Evolutionary conservation across 805 yeast genomes (phyloP), one percentile per base, ranked within the genome.

Genomic region (Saturnispora dispora): DNA sequence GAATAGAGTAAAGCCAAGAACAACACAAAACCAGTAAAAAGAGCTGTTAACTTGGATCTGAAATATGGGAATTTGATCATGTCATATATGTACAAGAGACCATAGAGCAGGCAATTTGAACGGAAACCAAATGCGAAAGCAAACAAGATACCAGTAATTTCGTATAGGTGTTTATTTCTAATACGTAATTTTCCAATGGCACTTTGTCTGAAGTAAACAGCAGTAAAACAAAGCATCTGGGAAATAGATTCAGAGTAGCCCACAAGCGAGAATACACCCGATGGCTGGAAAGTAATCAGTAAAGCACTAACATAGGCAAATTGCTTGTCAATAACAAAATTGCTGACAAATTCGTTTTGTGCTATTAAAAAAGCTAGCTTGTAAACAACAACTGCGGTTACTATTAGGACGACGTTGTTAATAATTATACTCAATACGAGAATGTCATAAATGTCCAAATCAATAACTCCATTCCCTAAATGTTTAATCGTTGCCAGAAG

Each of bases 221-320:
- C 91, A 1, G 64, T 6, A 43, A 84, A 79, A 32, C 85, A 71
- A 41, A 82, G 63, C 13, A 82, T 66, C 23, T 87, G 82, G 37
- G 88, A 81, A 17, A 77, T 57, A 20, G 88, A 77, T 66, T 91
- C 99, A 0, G 95, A 74, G 63, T 90, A 91, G 2, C 86, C 79
- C 1, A 82, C 76, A 0, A 84, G 72, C 40, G 87, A 69, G 61
- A 89, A 91, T 0, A 88, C 75, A 0, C 96, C 96, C 0, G 88
- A 89, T 2, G 95, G 88, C 18, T 85, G 79, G n/a, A 84, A 53
- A 1, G 81, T 64, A 54, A 77, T 82, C 15, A 85, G 50, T 5
- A 70, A 48, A 30, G 67, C 55, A 18, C 63, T 53, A 6, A 52
- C 36, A 28, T 45, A 50, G 2, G 65, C 58, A 28, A 52, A 46